Conservation (phyloP, 768 basidiomycete species). For the Daedalea quercina region DNA sequence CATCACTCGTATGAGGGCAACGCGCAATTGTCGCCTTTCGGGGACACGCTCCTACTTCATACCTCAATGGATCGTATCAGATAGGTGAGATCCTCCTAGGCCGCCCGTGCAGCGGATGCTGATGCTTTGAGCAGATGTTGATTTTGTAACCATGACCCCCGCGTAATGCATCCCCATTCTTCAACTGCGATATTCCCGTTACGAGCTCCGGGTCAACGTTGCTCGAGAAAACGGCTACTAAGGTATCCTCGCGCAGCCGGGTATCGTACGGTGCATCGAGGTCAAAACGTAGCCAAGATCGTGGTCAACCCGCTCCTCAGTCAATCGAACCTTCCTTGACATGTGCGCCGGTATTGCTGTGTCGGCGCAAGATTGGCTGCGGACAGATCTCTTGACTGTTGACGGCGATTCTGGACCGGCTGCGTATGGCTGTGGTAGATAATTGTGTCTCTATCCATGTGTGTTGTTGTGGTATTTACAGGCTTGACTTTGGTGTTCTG, state of each 20-base stretch:
- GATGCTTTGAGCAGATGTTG: background rate
- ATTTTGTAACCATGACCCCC: too few species aligned
- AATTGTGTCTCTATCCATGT: too few species aligned
- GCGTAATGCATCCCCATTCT: too few species aligned
- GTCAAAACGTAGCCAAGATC: constrained; percentile 27
- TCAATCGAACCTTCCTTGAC: background rate
- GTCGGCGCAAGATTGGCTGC: background rate
- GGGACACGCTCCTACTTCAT: background rate
- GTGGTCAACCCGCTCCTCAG: background rate
- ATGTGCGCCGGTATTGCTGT: background rate
- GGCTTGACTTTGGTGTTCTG: too few species aligned
- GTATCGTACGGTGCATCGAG: constrained; percentile 18
- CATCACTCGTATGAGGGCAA: constrained; percentile 2
- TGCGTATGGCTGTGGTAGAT: too few species aligned
- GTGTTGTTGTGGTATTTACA: too few species aligned
- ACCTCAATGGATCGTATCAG: background rate
- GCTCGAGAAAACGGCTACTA: constrained; percentile 1
- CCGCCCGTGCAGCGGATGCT: background rate
- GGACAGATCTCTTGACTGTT: background rate
- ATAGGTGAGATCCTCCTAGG: background rate
- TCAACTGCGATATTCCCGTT: too few species aligned
- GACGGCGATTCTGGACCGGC: too few species aligned
- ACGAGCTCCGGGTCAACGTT: too few species aligned
- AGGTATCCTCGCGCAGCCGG: constrained; percentile 13
- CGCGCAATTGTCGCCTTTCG: background rate